A percentile compares a stretch with the other conserved stretches of the same genome.
phyloP scores from a whole-genome alignment of 768 basidiomycete species.

The Boletellus emodensis region DNA sequence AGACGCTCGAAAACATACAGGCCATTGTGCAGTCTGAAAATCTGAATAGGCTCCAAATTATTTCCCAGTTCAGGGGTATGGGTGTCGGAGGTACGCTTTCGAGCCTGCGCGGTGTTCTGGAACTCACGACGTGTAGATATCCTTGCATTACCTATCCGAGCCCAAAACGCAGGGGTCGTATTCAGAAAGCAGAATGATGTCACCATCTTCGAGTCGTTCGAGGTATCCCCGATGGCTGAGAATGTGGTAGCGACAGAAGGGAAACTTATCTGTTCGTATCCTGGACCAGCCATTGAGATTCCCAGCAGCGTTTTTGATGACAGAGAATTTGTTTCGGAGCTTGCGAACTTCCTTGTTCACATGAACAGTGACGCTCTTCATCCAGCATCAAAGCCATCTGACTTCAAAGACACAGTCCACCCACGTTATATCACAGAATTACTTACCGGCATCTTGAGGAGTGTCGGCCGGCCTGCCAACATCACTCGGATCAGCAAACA shows the following conservation, averaged over 20 bases:
- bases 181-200: constrained; percentile 24
- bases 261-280: constrained; percentile 42
- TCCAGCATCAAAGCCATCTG: constrained; percentile 12
- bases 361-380: constrained; percentile 32
- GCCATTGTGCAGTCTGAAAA: neutral
- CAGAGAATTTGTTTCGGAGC: constrained; percentile 29
- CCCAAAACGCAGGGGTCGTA: constrained; percentile 47
- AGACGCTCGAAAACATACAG: neutral
- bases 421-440: constrained; percentile 45
- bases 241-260: constrained; percentile 35
- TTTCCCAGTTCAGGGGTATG: neutral
- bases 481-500: neutral
- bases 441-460: constrained; percentile 42
- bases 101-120: neutral
- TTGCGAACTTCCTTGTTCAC: constrained; percentile 36
- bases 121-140: constrained; percentile 28
- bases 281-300: constrained; percentile 40
- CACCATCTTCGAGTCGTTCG: constrained; percentile 30
- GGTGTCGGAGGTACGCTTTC: neutral
- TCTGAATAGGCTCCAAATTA: neutral
- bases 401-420: constrained; percentile 24
- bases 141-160: constrained; percentile 35
- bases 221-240: constrained; percentile 35
- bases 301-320: constrained; percentile 14
- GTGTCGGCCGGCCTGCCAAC: constrained; percentile 18